Evolutionary conservation across 176 grass and related monocot genomes (phyloP).

Genomic region (Eleusine coracana): DNA sequence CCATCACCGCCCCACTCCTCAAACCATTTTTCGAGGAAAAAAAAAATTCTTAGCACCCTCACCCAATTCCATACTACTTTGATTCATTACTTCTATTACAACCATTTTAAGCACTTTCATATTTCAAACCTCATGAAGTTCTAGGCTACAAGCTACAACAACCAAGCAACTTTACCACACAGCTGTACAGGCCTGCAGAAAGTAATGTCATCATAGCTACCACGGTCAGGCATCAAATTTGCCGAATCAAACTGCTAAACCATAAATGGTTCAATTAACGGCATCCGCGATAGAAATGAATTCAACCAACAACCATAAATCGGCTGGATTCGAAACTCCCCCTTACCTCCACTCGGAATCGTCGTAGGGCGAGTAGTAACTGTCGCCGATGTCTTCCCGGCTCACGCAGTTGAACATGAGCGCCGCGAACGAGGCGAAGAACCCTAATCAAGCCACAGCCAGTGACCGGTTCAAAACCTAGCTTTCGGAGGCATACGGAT

Average conservation of each 20-base stretch:
- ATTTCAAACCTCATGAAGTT: background rate
- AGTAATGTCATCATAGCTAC: background rate
- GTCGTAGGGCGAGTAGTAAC: slow-evolving; percentile 73
- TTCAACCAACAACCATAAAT: background rate
- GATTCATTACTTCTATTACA: background rate
- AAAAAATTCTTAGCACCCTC: background rate
- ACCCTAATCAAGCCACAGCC: slow-evolving; percentile 32
- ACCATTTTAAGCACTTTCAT: background rate
- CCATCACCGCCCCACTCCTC: background rate
- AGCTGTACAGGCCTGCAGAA: background rate
- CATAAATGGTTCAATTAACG: background rate
- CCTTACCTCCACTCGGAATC: slow-evolving; percentile 78
- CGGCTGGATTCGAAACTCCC: background rate
- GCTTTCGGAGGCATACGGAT: background rate
- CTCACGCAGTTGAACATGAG: slow-evolving; percentile 92
- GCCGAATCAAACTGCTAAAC: background rate
- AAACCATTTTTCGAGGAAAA: background rate
- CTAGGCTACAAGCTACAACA: background rate
- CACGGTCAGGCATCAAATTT: background rate
- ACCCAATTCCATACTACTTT: background rate
- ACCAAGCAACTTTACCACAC: background rate
- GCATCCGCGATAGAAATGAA: background rate
- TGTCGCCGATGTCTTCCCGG: slow-evolving; percentile 58
- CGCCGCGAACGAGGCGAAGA: slow-evolving; percentile 49
- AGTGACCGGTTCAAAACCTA: background rate